A percentile compares a stretch with the other conserved stretches of the same genome.
phyloP scores from a whole-genome alignment of 768 basidiomycete genomes.

The Mycena rebaudengoi region DNA sequence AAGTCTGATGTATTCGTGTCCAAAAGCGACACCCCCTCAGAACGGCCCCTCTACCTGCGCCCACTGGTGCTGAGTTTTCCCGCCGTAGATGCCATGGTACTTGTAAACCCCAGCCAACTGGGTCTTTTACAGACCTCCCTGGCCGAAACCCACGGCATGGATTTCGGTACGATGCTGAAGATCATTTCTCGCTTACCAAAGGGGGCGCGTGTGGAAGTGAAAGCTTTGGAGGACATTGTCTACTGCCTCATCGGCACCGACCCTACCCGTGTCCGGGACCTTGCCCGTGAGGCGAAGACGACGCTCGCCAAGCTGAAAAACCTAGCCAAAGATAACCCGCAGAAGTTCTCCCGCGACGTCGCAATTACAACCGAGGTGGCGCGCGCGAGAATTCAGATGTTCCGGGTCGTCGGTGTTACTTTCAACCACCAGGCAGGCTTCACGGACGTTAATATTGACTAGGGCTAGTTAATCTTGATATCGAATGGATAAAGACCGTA shows the following conservation, averaged over 20 bases:
- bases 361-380: background rate
- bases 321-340: background rate
- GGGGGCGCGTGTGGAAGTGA: background rate
- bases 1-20: background rate
- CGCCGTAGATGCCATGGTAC: too few species aligned
- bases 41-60: background rate
- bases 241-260: constrained; percentile 4
- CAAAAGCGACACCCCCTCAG: background rate
- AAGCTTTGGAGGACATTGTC: background rate
- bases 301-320: background rate
- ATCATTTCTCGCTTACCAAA: background rate
- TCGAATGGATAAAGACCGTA: too few species aligned
- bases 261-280: background rate
- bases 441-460: too few species aligned
- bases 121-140: background rate
- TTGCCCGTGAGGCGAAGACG: background rate
- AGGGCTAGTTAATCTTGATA: too few species aligned
- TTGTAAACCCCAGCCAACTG: background rate
- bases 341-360: background rate
- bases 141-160: background rate
- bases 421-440: constrained; percentile 1
- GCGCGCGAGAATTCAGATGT: background rate
- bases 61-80: background rate
- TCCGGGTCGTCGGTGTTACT: constrained; percentile 2
- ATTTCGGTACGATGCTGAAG: background rate